Evolutionary conservation across 805 yeast genomes (phyloP).

Genomic region (Kodamaea kaohsiungensis): DNA sequence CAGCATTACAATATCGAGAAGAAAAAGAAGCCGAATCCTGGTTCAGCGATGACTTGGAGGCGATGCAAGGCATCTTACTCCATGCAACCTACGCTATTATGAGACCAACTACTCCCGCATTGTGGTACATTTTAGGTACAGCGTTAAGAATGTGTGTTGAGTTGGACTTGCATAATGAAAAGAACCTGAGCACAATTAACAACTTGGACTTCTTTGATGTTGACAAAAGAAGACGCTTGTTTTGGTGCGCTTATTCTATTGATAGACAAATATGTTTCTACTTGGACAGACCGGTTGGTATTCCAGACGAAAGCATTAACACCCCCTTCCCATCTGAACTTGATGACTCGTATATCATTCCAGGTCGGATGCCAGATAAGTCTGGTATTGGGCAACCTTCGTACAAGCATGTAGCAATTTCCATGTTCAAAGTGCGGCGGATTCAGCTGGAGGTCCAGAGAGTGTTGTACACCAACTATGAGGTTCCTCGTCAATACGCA

Average conservation of each 20-base stretch:
- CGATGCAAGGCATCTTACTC: conserved; percentile 69
- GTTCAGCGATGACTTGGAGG: conserved; percentile 57
- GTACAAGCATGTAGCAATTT: conserved; percentile 65
- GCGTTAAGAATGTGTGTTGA: conserved; percentile 81
- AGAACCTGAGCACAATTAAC: conserved; percentile 18
- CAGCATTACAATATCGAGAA: conserved; percentile 63
- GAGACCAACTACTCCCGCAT: conserved; percentile 89
- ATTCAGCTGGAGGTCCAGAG: conserved; percentile 78
- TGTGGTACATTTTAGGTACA: conserved; percentile 88
- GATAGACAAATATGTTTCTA: conserved; percentile 87
- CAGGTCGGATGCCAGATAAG: conserved; percentile 32
- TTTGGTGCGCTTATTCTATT: conserved; percentile 87
- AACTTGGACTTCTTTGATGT: conserved; percentile 52
- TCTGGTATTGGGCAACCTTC: conserved; percentile 47
- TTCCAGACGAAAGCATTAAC: conserved; percentile 76
- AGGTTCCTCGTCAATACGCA: conserved; percentile 63
- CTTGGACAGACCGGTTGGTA: conserved; percentile 84
- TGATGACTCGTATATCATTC: conserved; percentile 67
- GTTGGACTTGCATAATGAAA: conserved; percentile 78
- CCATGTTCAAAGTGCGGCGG: conserved; percentile 68
- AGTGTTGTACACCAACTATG: conserved; percentile 68
- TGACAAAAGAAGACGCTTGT: conserved; percentile 61
- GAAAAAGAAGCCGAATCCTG: conserved; percentile 50
- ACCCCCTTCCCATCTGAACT: conserved; percentile 70
- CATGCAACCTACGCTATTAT: conserved; percentile 73